Percentiles rank a stretch among this genome's conserved stretches.
Evolutionary conservation across 2,329 filamentous ascomycete genomes (phyloP).

Genomic region (Capronia coronata): DNA sequence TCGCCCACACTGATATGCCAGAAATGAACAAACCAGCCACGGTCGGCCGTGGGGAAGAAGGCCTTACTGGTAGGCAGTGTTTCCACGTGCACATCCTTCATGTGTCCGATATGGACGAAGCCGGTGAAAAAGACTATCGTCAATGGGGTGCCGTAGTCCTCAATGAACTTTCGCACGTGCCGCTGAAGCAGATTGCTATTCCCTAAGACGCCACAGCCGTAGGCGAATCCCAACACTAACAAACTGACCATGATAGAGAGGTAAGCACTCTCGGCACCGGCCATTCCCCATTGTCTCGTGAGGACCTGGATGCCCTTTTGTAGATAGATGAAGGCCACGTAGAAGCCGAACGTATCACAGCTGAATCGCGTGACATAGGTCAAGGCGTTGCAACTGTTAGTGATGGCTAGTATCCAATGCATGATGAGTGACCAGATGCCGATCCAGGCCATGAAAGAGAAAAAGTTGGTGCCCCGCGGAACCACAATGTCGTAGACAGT

Average conservation of each 20-base stretch:
- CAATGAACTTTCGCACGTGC: conserved; percentile 71
- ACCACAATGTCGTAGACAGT: conserved; percentile 85
- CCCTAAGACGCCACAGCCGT: conserved; percentile 66
- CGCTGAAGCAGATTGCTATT: conserved; percentile 66
- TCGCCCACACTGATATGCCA: conserved; percentile 69
- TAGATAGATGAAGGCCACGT: conserved; percentile 84
- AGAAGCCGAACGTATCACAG: conserved; percentile 91
- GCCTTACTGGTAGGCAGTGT: conserved; percentile 68
- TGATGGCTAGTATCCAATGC: conserved; percentile 75
- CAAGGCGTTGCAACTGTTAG: conserved; percentile 82
- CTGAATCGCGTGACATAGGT: conserved; percentile 85
- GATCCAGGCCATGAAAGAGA: conserved; percentile 89
- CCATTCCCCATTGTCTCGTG: conserved; percentile 60
- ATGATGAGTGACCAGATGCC: conserved; percentile 79
- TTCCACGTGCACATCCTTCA: conserved; percentile 63
- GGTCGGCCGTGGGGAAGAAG: conserved; percentile 68
- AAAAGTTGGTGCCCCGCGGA: conserved; percentile 70
- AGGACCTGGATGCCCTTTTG: conserved; percentile 87
- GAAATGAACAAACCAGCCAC: conserved; percentile 72
- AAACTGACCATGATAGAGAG: conserved; percentile 70
- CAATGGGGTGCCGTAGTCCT: conserved; percentile 81
- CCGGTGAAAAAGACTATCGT: conserved; percentile 84
- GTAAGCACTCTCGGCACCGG: conserved; percentile 59
- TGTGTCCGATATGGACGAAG: conserved; percentile 78
- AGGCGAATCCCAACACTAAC: conserved; percentile 70